Conservation (phyloP, 257 asterid species). For the Solanum okadae region DNA sequence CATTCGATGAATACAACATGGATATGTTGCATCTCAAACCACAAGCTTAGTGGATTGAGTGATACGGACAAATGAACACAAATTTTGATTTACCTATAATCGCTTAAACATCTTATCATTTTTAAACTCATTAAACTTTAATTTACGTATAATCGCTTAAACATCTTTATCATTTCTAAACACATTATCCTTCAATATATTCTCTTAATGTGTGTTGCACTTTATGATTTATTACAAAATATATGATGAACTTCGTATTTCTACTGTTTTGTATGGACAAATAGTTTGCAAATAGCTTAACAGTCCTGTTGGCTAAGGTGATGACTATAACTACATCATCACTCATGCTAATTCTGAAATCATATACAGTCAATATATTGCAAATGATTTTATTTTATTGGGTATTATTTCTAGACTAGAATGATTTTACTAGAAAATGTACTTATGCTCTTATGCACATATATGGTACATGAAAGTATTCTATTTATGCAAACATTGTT, state of each 20-base stretch:
- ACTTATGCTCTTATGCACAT: neutral
- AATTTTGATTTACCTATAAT: too few relatives aligned
- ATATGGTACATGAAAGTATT: neutral
- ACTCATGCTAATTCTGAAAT: neutral
- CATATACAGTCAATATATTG: neutral
- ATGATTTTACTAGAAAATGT: neutral
- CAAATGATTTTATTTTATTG: too few relatives aligned
- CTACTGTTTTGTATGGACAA: neutral
- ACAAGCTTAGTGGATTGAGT: neutral
- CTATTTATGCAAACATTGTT: neutral
- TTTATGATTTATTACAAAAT: too few relatives aligned
- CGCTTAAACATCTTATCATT: neutral
- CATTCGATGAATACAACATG: neutral
- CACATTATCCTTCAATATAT: neutral
- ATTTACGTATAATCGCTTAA: too few relatives aligned
- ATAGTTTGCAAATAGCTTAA: neutral
- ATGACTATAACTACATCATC: neutral
- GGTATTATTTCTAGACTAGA: neutral
- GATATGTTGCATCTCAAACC: neutral
- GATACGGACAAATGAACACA: neutral
- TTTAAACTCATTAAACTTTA: too few relatives aligned
- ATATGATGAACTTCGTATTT: neutral
- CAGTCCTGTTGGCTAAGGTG: neutral
- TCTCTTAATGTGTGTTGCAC: neutral
- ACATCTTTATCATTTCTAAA: neutral